Percentiles rank a stretch among this genome's conserved stretches.
phyloP scores from a whole-genome alignment of 164 flowering plant species.

The Tinospora cordifolia region DNA sequence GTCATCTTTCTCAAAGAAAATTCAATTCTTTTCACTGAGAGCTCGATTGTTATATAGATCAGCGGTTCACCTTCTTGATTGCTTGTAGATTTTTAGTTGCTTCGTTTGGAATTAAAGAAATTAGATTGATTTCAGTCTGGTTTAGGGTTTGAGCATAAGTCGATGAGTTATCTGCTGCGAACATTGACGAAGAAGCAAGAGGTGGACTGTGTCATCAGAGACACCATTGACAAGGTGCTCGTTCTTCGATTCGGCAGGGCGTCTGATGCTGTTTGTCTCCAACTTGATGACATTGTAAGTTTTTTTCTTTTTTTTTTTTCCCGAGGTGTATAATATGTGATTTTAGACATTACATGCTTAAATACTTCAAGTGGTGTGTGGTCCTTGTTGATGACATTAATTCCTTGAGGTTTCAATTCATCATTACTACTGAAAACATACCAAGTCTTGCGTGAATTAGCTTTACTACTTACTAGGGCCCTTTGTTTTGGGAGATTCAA shows the following conservation, averaged over 20 bases:
- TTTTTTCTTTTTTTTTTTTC: no score
- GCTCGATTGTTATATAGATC: no score
- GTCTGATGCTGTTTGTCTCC: slow-evolving; percentile 71
- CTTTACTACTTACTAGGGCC: no score
- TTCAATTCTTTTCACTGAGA: not conserved
- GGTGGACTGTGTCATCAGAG: slow-evolving; percentile 69
- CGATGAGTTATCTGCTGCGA: slow-evolving; percentile 50
- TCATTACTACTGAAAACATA: no score
- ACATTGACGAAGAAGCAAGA: slow-evolving; percentile 67
- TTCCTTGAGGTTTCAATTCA: no score
- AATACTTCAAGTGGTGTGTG: no score
- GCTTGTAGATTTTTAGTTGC: not conserved
- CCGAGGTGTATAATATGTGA: not conserved
- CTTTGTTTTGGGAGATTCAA: no score
- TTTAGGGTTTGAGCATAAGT: not conserved
- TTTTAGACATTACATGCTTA: no score
- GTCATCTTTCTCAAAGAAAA: not conserved
- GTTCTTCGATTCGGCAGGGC: slow-evolving; percentile 88
- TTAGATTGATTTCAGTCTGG: not conserved
- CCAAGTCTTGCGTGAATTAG: no score
- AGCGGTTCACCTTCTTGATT: not conserved
- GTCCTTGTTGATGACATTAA: no score
- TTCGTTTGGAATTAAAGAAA: not conserved
- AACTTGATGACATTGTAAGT: slow-evolving; percentile 73
- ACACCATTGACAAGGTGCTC: slow-evolving; percentile 86